Percentiles rank a stretch among this genome's conserved stretches.
Conservation (phyloP, 352 stramenopile genomes). For the Phytopythium ostracodes region DNA sequence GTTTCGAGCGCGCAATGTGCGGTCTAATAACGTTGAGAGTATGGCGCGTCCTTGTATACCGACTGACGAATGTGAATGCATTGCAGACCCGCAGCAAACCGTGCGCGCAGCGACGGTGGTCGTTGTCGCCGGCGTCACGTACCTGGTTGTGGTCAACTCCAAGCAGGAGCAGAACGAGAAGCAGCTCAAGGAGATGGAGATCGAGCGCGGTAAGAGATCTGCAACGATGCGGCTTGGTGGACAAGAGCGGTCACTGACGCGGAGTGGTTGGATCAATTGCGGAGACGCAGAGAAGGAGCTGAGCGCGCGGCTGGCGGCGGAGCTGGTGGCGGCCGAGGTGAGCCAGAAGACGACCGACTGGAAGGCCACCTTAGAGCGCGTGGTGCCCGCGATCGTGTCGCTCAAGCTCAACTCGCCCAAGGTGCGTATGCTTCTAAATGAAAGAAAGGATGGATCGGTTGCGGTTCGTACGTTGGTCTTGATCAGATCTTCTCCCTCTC, state of each 20-base stretch:
- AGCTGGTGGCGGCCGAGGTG: constrained; percentile 62
- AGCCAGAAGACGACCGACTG: constrained; percentile 70
- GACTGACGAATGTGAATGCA: too few species aligned
- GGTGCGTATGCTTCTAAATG: too few species aligned
- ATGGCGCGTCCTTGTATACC: too few species aligned
- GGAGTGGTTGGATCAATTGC: not conserved
- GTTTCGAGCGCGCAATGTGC: constrained; percentile 14
- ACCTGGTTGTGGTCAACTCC: constrained; percentile 41
- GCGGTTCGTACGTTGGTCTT: constrained; percentile 2
- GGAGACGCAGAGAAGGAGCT: constrained; percentile 49
- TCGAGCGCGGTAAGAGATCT: constrained; percentile 29
- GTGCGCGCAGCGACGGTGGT: constrained; percentile 23
- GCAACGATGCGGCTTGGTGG: not conserved
- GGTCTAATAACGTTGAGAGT: too few species aligned
- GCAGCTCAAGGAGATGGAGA: constrained; percentile 62
- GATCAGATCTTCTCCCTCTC: too few species aligned
- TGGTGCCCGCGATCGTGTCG: constrained; percentile 83
- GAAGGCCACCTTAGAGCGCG: constrained; percentile 81
- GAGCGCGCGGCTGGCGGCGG: constrained; percentile 55
- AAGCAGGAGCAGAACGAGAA: constrained; percentile 44
- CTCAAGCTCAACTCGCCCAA: constrained; percentile 89
- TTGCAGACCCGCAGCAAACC: constrained; percentile 16
- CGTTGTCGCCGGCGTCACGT: constrained; percentile 35
- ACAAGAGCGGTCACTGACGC: not conserved
- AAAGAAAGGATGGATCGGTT: not conserved